These are phyloP conservation scores for Agaricales sp. DNA, from an alignment of 1,284 basidiomycete genomes.

Conservation along the genomic window DNA sequence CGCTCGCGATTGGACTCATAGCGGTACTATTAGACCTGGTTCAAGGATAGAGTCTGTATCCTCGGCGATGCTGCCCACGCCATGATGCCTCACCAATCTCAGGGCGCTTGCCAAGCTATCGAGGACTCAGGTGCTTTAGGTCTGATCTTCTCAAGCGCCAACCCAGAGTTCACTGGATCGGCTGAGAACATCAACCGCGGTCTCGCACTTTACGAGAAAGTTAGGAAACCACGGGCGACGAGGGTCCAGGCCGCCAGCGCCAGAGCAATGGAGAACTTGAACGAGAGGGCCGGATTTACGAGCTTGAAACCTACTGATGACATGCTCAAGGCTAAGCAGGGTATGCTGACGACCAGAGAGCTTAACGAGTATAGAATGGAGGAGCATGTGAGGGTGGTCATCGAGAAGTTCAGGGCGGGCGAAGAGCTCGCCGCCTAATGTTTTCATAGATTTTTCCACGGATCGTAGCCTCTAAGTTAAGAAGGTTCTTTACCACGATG, in stretches of 20 bases:
- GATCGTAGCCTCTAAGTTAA: no score
- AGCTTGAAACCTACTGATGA: slow-evolving; percentile 18
- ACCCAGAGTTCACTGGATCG: not conserved
- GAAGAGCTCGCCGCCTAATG: no score
- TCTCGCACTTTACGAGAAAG: slow-evolving; percentile 20
- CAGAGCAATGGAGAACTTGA: slow-evolving; percentile 21
- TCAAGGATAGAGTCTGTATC: slow-evolving; percentile 19
- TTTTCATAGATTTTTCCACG: no score
- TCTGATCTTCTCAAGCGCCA: slow-evolving; percentile 19
- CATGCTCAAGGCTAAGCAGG: not conserved
- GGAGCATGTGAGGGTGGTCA: slow-evolving; percentile 13
- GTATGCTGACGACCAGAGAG: slow-evolving; percentile 9
- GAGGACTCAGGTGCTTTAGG: slow-evolving; percentile 25
- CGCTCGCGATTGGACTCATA: not conserved
- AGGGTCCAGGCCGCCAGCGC: slow-evolving; percentile 20
- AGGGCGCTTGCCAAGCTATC: slow-evolving; percentile 24
- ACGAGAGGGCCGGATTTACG: slow-evolving; percentile 24
- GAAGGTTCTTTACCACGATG: no score
- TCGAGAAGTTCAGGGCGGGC: no score
- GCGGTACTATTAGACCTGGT: slow-evolving; percentile 15
- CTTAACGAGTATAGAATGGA: slow-evolving; percentile 24
- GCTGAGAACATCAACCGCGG: slow-evolving; percentile 9
- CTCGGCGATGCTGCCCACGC: slow-evolving; percentile 24
- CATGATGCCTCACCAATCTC: slow-evolving; percentile 25
- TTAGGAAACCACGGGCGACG: slow-evolving; percentile 22